Base-by-base conservation (phyloP, 163 green algal species). In the Picocystis sp. region DNA sequence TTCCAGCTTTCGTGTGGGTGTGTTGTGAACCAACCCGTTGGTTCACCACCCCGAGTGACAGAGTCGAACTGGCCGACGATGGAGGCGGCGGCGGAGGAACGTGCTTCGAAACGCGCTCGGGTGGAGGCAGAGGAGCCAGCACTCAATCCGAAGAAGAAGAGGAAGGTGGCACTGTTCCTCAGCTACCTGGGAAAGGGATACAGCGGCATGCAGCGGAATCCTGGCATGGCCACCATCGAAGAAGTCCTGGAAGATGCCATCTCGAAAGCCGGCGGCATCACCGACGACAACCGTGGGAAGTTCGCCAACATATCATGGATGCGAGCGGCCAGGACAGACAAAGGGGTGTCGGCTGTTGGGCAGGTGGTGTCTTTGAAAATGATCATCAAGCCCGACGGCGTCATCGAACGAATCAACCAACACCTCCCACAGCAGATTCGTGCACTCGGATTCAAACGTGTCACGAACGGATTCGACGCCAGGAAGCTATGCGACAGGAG, bases 241-340 rank as follows among this genome's bases (percentile, higher is more conserved):
- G 68, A 69, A 2, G 83, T 88, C 25, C 54, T 90, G 6, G 66
- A 83, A 57, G 24, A 23, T 15, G 78, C 73, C 3, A 64, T 89
- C 23, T 50, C 70, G 23, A 50, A 62, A 23, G 61, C 52, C 1
- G 82, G 81, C 11, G 80, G 62, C 22, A 92, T 94, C 53, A 74
- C 69, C 2, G 62, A 78, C 9, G 50, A 67, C 2, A 89, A 92
- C 56, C 66, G 74, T 12, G 74, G 76, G 21, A 72, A 85, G 38
- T 82, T 80, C 45, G 52, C 29, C 8, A 84, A 84, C 70, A 67
- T 69, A 25, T 23, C 19, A 35, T 97, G 83, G 82, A 81, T 66
- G 55, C 72, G 89, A 0, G 81, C 82, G 1, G 88, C 89, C 2
- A 74, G 89, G 17, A 97, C 89, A 15, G 89, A 97, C 76, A 93